phyloP scores from a whole-genome alignment of 768 basidiomycete genomes.

The Trametes cinnabarina region DNA sequence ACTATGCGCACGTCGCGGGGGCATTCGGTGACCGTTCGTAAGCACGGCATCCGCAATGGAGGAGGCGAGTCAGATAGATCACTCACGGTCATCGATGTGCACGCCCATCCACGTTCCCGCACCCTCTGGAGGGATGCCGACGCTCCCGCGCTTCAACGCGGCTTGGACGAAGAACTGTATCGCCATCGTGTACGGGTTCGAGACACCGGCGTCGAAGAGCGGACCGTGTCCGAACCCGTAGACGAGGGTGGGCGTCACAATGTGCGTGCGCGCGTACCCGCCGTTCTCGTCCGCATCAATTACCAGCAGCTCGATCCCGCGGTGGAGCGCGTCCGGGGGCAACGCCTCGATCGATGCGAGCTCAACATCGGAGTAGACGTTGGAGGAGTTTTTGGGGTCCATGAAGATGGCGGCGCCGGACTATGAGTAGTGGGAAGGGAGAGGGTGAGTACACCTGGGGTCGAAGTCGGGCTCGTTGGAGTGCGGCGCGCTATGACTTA shows the following conservation, averaged over 20 bases:
- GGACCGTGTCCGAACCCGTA: slow-evolving; percentile 58
- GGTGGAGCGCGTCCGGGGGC: slow-evolving; percentile 44
- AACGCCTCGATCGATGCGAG: slow-evolving; percentile 43
- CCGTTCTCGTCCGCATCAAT: slow-evolving; percentile 45
- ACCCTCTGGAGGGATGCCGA: slow-evolving; percentile 53
- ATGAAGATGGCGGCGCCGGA: slow-evolving; percentile 37
- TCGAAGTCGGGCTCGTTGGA: slow-evolving; percentile 19
- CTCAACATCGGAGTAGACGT: slow-evolving; percentile 49
- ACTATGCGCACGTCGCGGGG: slow-evolving; percentile 36
- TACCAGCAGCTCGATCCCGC: slow-evolving; percentile 47
- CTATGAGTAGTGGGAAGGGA: background rate
- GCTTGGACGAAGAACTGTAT: slow-evolving; percentile 46
- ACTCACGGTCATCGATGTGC: slow-evolving; percentile 44
- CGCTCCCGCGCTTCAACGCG: slow-evolving; percentile 44
- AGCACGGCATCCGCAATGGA: no score
- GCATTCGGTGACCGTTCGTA: no score
- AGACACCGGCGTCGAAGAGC: slow-evolving; percentile 50
- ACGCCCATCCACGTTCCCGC: slow-evolving; percentile 58
- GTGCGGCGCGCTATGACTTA: slow-evolving; percentile 29
- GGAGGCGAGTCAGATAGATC: no score
- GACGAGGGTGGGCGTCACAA: slow-evolving; percentile 52
- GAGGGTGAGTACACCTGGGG: background rate
- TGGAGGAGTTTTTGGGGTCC: slow-evolving; percentile 40
- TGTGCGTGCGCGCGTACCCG: slow-evolving; percentile 51
- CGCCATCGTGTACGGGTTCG: slow-evolving; percentile 48